Evolutionary conservation across 1,284 basidiomycete species (phyloP).

Genomic region (Pseudozyma tsukubaensis): DNA sequence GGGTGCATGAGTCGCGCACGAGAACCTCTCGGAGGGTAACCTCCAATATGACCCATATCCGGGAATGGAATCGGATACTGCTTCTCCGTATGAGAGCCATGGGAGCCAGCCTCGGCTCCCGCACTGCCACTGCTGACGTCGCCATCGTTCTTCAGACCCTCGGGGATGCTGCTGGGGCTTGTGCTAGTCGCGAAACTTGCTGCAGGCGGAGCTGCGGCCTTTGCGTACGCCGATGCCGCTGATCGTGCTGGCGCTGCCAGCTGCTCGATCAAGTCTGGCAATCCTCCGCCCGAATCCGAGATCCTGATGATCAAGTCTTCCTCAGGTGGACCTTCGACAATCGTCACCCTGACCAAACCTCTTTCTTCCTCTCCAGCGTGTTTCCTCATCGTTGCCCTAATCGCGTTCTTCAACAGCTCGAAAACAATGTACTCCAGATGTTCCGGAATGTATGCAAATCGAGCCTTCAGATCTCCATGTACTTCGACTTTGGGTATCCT

Average conservation of each 20-base stretch:
- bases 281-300: constrained; percentile 51
- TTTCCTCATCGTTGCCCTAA: constrained; percentile 58
- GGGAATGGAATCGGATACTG: constrained; percentile 48
- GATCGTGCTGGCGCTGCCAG: constrained; percentile 17
- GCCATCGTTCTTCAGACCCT: too few relatives aligned
- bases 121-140: not conserved
- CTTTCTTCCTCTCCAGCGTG: constrained; percentile 29
- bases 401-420: constrained; percentile 83
- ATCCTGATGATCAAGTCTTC: constrained; percentile 67
- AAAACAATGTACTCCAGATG: constrained; percentile 89
- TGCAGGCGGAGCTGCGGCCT: not conserved
- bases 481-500: constrained; percentile 77
- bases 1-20: constrained; percentile 27
- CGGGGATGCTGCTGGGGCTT: too few relatives aligned
- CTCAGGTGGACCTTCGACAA: constrained; percentile 62
- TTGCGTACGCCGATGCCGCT: not conserved
- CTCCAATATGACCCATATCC: constrained; percentile 41
- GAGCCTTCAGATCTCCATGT: constrained; percentile 79
- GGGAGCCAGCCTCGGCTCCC: not conserved
- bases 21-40: constrained; percentile 33
- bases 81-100: not conserved
- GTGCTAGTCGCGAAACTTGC: constrained; percentile 9
- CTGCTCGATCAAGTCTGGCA: constrained; percentile 51
- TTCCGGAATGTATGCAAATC: constrained; percentile 86
- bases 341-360: constrained; percentile 54